Base-by-base conservation (phyloP, 1,139 yeast species). In the Saccharomyces hybrid region DNA sequence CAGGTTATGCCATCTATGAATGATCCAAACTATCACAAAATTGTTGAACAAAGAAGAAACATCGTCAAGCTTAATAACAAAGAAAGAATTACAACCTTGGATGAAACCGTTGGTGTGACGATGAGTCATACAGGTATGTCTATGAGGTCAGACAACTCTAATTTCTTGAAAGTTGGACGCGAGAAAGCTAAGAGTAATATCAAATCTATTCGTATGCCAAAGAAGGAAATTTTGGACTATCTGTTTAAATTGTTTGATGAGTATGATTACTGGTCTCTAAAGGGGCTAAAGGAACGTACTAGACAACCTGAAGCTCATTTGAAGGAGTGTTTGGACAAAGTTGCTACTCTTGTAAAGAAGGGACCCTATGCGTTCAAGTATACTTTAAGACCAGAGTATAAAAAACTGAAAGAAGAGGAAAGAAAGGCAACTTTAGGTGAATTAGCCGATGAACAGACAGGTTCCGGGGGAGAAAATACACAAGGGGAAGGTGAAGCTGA, bases 311-410 rank as follows among this genome's bases (percentile, higher is more conserved):
- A 95, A 69, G 85, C 88, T 3, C 95, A 88, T 69, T 76, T 93
- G 62, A 90, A 93, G 68, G 97, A 91, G 68, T 87, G 93, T 53
- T 76, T 93, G 53, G 99, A 93, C 58, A 83, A 88, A 50, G 89
- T 93, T 68, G 99, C 99, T 1, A 80, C 82, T 49, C 78, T 93
- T 65, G 91, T 88, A 64, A 90, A 93, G 68, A 89, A 89, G 70
- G 99, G 99, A 20, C 97, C 99, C 0, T 91, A 91, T 68, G 95
- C 98, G 1, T 80, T 91, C 67, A 91, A 88, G 71, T 93, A 91
- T 73, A 85, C 90, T 55, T 75, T 93, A 66, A 88, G 88, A 73
- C 93, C 91, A 5, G 99, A 93, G 72, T 93, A 88, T 72, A 88
- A 86, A 72, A 84, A 84, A 67, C 76, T 84, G 66, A 81, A 88